Percentiles rank a stretch among this genome's conserved stretches.
Conservation (phyloP, 2,329 filamentous ascomycete species). For the Apiospora hydei region DNA sequence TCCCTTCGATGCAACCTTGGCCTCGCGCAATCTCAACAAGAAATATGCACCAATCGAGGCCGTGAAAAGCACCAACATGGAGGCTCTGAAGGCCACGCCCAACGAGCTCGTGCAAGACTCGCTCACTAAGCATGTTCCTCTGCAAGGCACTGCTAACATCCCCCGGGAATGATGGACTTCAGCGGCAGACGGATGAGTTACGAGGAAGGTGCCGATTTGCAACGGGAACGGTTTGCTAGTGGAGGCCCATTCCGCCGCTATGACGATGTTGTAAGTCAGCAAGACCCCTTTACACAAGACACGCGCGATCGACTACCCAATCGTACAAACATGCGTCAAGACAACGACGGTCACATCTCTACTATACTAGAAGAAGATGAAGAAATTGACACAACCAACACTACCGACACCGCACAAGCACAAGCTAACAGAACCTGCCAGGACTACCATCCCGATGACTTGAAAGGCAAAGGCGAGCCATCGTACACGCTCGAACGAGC, state of each 20-base stretch:
- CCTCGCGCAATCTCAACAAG: constrained; percentile 73
- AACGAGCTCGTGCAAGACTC: constrained; percentile 78
- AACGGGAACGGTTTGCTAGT: constrained; percentile 71
- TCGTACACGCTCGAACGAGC: constrained; percentile 74
- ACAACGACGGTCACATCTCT: neutral
- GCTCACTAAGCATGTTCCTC: constrained; percentile 74
- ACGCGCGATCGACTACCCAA: neutral
- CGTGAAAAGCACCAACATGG: constrained; percentile 73
- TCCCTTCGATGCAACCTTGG: constrained; percentile 84
- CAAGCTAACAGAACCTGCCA: constrained; percentile 36
- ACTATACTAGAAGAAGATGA: constrained; percentile 10
- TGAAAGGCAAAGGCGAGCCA: constrained; percentile 85
- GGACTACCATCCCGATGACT: constrained; percentile 77
- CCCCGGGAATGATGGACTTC: constrained; percentile 73
- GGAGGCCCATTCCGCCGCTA: constrained; percentile 83
- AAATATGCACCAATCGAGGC: constrained; percentile 77
- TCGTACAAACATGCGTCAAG: neutral
- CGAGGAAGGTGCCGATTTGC: constrained; percentile 85
- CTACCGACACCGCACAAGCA: constrained; percentile 6
- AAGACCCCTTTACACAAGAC: neutral
- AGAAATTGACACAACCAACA: neutral
- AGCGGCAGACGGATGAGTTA: constrained; percentile 78
- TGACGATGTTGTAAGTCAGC: constrained; percentile 72
- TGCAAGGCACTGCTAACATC: constrained; percentile 82
- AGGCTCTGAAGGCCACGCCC: constrained; percentile 83